Conservation (phyloP, 2,329 filamentous ascomycete species). For the Ilyonectria mors-panacis region DNA sequence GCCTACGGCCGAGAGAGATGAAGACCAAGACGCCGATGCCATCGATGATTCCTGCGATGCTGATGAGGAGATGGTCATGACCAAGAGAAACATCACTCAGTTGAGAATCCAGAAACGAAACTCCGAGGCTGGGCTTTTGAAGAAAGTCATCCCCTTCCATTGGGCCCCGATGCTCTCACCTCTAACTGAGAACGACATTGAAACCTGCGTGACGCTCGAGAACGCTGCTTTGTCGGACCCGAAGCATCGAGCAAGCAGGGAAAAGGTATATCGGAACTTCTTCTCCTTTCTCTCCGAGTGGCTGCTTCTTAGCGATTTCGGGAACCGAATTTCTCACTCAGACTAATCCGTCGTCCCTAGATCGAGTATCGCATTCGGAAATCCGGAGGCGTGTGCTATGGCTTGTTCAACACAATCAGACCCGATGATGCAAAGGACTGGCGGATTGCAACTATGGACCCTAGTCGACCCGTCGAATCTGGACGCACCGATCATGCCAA, state of each 20-base stretch:
- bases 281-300: neutral
- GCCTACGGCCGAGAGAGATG: slow-evolving; percentile 25
- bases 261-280: slow-evolving; percentile 64
- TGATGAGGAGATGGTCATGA: slow-evolving; percentile 54
- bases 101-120: slow-evolving; percentile 55
- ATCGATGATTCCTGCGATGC: slow-evolving; percentile 59
- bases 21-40: slow-evolving; percentile 48
- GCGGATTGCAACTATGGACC: slow-evolving; percentile 65
- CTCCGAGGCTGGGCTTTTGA: slow-evolving; percentile 51
- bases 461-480: slow-evolving; percentile 71
- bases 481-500: slow-evolving; percentile 47
- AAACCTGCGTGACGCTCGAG: slow-evolving; percentile 71
- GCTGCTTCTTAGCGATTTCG: neutral
- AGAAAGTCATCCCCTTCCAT: slow-evolving; percentile 67
- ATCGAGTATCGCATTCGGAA: slow-evolving; percentile 52
- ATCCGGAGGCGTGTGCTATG: slow-evolving; percentile 77
- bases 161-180: slow-evolving; percentile 77
- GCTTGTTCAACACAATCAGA: slow-evolving; percentile 80
- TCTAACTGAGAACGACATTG: slow-evolving; percentile 76
- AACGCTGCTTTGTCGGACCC: slow-evolving; percentile 67
- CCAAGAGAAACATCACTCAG: slow-evolving; percentile 58
- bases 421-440: slow-evolving; percentile 63
- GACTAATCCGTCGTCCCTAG: slow-evolving; percentile 34
- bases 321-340: neutral
- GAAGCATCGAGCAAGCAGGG: slow-evolving; percentile 64